Conservation (phyloP, 164 flowering plant species). For the Annona cherimola region DNA sequence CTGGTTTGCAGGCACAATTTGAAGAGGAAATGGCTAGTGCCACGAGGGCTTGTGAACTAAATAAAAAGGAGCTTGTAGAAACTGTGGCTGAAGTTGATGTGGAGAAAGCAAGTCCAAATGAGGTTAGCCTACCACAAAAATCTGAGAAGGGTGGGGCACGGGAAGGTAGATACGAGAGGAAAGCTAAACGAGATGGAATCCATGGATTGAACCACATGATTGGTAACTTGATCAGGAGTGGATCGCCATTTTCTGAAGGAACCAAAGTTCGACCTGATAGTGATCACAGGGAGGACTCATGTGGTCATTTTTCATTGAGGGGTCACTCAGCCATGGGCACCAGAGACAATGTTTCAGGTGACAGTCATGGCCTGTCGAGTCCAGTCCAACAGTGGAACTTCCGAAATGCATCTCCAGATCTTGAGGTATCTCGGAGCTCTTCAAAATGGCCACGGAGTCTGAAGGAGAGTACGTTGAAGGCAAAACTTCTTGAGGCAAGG, state of each 20-base stretch:
- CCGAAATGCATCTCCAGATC: conserved; percentile 33
- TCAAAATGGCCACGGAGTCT: conserved; percentile 19
- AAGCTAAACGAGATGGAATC: conserved; percentile 20
- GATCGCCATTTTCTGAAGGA: conserved; percentile 32
- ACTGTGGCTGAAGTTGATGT: conserved; percentile 10
- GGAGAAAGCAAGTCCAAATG: conserved; percentile 17
- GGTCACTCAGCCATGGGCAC: conserved; percentile 19
- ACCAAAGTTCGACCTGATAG: conserved; percentile 30
- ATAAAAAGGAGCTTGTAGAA: conserved; percentile 13
- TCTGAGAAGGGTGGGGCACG: conserved; percentile 16
- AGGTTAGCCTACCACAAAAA: conserved; percentile 11
- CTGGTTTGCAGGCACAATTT: conserved; percentile 27
- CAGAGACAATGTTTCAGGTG: neutral
- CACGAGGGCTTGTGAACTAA: conserved; percentile 16
- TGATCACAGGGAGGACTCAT: conserved; percentile 28
- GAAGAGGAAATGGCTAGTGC: conserved; percentile 29
- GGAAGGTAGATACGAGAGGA: conserved; percentile 20
- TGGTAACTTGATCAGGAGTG: conserved; percentile 35
- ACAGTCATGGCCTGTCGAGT: conserved; percentile 22
- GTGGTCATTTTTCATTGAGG: conserved; percentile 22
- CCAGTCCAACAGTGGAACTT: conserved; percentile 54
- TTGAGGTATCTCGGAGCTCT: conserved; percentile 40
- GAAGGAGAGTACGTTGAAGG: conserved; percentile 60
- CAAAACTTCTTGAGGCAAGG: conserved; percentile 79
- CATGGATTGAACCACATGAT: conserved; percentile 22